These are phyloP conservation scores for Eucalyptus sp. DNA, from an alignment of 345 rosid genomes.

Conservation along the genomic window DNA sequence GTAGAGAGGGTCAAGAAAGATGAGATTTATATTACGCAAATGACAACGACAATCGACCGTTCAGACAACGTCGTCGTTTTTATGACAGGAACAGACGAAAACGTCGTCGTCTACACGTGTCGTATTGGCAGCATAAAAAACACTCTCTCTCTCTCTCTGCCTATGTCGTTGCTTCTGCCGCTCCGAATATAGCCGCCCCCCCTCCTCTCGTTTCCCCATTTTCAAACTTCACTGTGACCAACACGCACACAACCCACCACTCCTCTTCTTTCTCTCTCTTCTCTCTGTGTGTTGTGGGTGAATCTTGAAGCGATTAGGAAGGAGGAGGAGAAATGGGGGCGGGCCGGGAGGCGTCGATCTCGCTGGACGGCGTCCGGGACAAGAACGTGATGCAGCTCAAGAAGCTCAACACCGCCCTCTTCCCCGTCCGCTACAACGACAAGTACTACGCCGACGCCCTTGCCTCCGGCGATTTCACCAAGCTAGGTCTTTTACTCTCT, in stretches of 20 bases:
- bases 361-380: conserved; percentile 90
- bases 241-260: not conserved
- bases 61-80: not conserved
- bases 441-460: conserved; percentile 87
- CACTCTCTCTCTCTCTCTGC: not conserved
- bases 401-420: conserved; percentile 87
- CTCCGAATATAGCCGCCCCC: not conserved
- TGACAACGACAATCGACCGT: not conserved
- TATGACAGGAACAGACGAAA: too few relatives aligned
- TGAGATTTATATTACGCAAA: not conserved
- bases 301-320: not conserved
- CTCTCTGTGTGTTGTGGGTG: not conserved
- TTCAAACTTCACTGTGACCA: not conserved
- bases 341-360: conserved; percentile 63
- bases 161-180: not conserved
- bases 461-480: conserved; percentile 82
- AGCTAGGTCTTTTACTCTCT: conserved; percentile 45
- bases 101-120: not conserved
- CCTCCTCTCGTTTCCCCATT: not conserved
- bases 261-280: not conserved
- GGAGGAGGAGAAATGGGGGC: conserved; percentile 42
- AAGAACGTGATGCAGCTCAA: conserved; percentile 96
- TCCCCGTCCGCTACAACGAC: conserved; percentile 92
- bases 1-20: not conserved
- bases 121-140: not conserved